phyloP scores from a whole-genome alignment of 2,329 filamentous ascomycete genomes.

The Lasiodiplodia sp. region DNA sequence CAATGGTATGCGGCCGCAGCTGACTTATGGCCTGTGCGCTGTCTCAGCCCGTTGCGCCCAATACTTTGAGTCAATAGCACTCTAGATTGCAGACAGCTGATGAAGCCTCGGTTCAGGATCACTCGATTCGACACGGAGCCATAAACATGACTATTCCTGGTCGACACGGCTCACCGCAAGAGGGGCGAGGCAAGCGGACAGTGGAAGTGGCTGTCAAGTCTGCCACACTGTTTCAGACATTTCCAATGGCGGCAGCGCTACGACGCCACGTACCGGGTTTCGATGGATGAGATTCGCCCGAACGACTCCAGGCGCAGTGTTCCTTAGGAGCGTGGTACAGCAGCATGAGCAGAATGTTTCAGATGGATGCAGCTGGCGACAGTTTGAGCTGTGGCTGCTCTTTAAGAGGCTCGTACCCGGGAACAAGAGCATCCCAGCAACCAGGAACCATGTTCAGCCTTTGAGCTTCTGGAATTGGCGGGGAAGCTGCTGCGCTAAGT shows the following conservation, averaged over 20 bases:
- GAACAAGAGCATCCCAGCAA: neutral
- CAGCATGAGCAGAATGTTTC: neutral
- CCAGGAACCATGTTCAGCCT: neutral
- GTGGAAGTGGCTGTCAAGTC: neutral
- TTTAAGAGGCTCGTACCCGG: neutral
- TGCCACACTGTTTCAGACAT: conserved; percentile 1
- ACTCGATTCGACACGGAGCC: neutral
- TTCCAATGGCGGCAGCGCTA: neutral
- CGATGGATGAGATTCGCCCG: neutral
- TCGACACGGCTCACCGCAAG: neutral
- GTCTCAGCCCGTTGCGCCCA: neutral
- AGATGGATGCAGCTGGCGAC: neutral
- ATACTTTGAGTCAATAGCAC: neutral
- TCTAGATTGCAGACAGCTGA: conserved; percentile 1
- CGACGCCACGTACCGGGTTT: neutral
- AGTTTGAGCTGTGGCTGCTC: neutral
- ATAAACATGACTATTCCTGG: neutral
- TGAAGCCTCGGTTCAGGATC: neutral
- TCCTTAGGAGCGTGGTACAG: neutral
- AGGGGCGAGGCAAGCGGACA: neutral
- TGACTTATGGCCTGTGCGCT: neutral
- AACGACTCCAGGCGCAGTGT: neutral
- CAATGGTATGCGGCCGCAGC: neutral
- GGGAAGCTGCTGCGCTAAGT: neutral
- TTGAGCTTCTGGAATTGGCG: neutral